Conservation (phyloP, 768 basidiomycete genomes). For the Dentipellis fragilis region DNA sequence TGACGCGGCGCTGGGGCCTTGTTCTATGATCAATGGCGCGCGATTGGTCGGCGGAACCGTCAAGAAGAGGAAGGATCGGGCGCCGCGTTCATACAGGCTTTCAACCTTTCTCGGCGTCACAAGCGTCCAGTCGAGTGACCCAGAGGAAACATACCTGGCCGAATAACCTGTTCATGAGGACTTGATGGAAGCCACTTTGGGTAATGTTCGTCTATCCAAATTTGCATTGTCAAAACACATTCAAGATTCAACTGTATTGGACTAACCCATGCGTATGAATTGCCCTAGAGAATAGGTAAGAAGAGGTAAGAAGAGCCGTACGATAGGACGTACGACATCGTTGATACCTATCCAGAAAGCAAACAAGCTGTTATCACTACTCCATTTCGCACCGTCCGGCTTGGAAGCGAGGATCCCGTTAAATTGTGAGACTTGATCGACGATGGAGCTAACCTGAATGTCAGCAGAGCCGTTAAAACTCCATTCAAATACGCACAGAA, state of each 20-base stretch:
- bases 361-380: conserved; percentile 24
- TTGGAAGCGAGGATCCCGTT: conserved; percentile 22
- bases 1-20: conserved; percentile 21
- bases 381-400: conserved; percentile 23
- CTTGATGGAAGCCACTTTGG: conserved; percentile 22
- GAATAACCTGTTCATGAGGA: conserved; percentile 24
- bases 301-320: neutral
- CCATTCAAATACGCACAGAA: conserved; percentile 18
- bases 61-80: conserved; percentile 27
- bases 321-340: conserved; percentile 19
- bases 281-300: conserved; percentile 25
- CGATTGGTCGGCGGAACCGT: conserved; percentile 30
- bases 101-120: conserved; percentile 29
- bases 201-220: conserved; percentile 24
- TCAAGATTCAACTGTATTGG: too few relatives aligned
- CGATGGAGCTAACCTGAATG: conserved; percentile 20
- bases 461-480: neutral
- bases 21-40: conserved; percentile 29
- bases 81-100: conserved; percentile 33
- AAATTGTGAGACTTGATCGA: conserved; percentile 26
- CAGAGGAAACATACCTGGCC: conserved; percentile 18
- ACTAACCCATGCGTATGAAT: conserved; percentile 37
- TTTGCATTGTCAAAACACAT: neutral
- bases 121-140: neutral
- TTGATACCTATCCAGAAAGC: conserved; percentile 30